These are phyloP conservation scores for Apiospora aurea DNA, from an alignment of 2,329 filamentous ascomycete genomes.

Conservation along the genomic window DNA sequence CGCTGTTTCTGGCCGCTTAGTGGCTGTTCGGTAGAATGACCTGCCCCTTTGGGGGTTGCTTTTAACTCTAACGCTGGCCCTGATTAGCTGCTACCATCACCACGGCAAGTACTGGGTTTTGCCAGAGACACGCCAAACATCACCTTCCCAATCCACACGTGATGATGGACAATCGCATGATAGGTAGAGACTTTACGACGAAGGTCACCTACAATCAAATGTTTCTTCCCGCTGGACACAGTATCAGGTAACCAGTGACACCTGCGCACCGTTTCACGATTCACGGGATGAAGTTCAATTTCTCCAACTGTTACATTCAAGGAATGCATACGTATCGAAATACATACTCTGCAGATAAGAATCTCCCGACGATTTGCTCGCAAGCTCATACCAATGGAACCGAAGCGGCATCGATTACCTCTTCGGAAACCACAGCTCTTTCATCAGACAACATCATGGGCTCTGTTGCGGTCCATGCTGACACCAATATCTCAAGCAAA, in stretches of 20 bases:
- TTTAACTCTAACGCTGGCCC: background rate
- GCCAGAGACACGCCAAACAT: background rate
- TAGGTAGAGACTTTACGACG: background rate
- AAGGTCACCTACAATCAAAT: background rate
- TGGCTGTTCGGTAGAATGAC: background rate
- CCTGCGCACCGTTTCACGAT: background rate
- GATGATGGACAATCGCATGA: background rate
- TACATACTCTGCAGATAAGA: background rate
- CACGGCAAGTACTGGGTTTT: too few species aligned
- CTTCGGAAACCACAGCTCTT: too few species aligned
- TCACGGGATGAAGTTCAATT: background rate
- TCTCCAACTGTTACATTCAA: background rate
- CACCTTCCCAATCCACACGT: background rate
- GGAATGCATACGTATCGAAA: background rate
- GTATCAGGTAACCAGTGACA: background rate
- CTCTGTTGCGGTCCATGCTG: too few species aligned
- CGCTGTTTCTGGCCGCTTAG: background rate
- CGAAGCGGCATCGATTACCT: too few species aligned
- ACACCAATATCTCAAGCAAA: too few species aligned
- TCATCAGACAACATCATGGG: too few species aligned
- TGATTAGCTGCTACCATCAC: too few species aligned
- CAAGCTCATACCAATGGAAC: background rate
- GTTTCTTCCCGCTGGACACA: background rate
- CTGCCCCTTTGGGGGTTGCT: slow-evolving; percentile 8
- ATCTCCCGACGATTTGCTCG: background rate